Conservation (phyloP, 352 stramenopile species). For the Phytophthora pisi region DNA sequence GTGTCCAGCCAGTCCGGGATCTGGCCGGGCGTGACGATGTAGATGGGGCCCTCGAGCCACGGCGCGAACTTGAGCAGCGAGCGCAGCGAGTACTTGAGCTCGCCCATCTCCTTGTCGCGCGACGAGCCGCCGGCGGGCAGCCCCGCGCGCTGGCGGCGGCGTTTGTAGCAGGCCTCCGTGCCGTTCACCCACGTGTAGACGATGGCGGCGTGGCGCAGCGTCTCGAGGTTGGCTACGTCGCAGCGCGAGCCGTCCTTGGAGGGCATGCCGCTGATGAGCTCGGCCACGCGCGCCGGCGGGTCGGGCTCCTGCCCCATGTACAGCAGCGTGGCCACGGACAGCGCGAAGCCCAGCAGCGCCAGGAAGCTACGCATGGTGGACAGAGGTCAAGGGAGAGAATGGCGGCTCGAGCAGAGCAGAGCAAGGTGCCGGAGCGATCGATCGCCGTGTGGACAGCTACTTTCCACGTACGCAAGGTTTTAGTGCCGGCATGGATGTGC, state of each 20-base stretch:
- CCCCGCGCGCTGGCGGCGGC: constrained; percentile 53
- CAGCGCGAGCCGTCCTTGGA: constrained; percentile 44
- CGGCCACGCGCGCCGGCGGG: constrained; percentile 49
- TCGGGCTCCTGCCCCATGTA: constrained; percentile 56
- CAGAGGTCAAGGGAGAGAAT: constrained; percentile 4
- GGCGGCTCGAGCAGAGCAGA: neutral
- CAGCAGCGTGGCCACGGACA: constrained; percentile 52
- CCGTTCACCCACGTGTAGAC: constrained; percentile 91
- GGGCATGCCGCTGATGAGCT: constrained; percentile 48
- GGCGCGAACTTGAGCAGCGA: constrained; percentile 81
- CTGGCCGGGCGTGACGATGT: constrained; percentile 83
- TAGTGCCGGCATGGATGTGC: constrained; percentile 12
- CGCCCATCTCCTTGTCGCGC: constrained; percentile 84
- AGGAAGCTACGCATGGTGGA: constrained; percentile 54
- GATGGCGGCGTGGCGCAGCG: constrained; percentile 66
- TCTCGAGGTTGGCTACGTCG: constrained; percentile 72
- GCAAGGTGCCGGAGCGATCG: constrained; percentile 9
- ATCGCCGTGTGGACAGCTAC: neutral
- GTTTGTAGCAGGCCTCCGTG: constrained; percentile 84
- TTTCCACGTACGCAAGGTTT: neutral
- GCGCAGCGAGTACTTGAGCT: constrained; percentile 87
- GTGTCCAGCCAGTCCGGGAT: constrained; percentile 83
- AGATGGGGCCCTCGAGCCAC: constrained; percentile 83
- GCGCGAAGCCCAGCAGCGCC: constrained; percentile 53
- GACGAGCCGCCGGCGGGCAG: constrained; percentile 67